Evolutionary conservation across 805 yeast species (phyloP), one percentile per base, ranked within the genome.

Genomic region (Saccharomycopsis olivae): DNA sequence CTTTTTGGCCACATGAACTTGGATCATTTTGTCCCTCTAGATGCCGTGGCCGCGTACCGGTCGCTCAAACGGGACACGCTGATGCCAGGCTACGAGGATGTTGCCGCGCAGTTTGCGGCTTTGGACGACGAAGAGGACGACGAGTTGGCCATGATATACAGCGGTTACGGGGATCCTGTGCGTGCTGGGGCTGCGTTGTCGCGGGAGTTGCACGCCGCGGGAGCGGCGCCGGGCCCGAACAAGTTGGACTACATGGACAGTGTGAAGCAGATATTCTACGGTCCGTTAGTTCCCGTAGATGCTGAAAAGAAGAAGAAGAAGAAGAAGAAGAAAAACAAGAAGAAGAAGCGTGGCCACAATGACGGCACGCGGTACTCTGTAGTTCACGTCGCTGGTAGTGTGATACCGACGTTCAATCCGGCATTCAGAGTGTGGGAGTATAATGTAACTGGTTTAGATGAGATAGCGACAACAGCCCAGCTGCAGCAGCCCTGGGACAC

Each of bases 1-100:
- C 60, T 85, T 23, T 85, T 71, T 55, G 95, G 95, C 0, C 95
- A 85, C 55, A 85, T 85, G 95, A 85, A 85, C 57, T 65, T 84
- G 40, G 95, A 86, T 54, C 95, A 85, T 60, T 84, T 81, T 55
- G 67, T 82, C 33, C 86, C 94, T 0, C 62, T 80, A 45, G 89
- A 85, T 59, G 69, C 85, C 2, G 69, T 67, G 35, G 70, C 72
- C 48, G 84, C 92, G 1, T 77, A 82, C 62, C 65, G 67, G 43
- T 69, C 48, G 16, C 38, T 48, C 39, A 53, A 48, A 53, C 6
- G 41, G 48, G 30, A 45, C 40, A 29, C 33, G 27, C 5, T 49
- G 11, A 32, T 47, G 14, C 51, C 51, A 15, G 47, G 56, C 18
- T 62, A 60, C 2, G 51, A 50, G 13, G 60, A 55, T 1, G 55